phyloP scores from a whole-genome alignment of 495 filamentous ascomycete species.

The Aspergillus diversus region DNA sequence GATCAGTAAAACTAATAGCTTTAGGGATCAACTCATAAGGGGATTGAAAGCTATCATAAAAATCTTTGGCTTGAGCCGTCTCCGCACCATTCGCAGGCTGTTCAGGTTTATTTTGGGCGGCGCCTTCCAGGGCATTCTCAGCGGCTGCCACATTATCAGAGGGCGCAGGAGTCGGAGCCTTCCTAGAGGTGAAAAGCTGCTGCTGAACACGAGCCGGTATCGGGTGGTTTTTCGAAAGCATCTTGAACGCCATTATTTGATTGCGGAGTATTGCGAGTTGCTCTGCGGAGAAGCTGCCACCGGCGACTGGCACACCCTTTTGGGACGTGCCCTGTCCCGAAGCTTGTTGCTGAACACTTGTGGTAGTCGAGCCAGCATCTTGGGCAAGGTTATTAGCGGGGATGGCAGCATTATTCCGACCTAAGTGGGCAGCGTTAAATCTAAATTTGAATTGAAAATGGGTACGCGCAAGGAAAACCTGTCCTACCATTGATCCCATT shows the following conservation, averaged over 20 bases:
- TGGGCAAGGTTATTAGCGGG: constrained; percentile 41
- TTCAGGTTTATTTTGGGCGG: constrained; percentile 39
- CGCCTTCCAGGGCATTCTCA: constrained; percentile 55
- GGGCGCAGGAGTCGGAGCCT: constrained; percentile 61
- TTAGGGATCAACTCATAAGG: constrained; percentile 62
- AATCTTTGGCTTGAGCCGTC: constrained; percentile 40
- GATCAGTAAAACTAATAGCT: constrained; percentile 77
- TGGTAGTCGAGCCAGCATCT: constrained; percentile 29
- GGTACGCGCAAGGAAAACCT: not conserved
- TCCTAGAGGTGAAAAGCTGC: constrained; percentile 72
- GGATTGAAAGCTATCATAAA: constrained; percentile 66
- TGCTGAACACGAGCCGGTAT: constrained; percentile 75
- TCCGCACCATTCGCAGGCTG: constrained; percentile 39
- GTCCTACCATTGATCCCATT: constrained; percentile 58
- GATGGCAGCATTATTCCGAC: constrained; percentile 49
- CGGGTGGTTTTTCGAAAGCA: constrained; percentile 76
- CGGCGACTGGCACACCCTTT: constrained; percentile 42
- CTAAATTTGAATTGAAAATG: constrained; percentile 2
- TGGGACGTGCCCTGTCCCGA: constrained; percentile 23
- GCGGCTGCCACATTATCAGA: constrained; percentile 60
- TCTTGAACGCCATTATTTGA: constrained; percentile 83
- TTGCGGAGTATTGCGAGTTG: constrained; percentile 72
- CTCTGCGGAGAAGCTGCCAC: constrained; percentile 64
- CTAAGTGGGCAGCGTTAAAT: constrained; percentile 26
- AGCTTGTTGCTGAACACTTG: constrained; percentile 37